Base-by-base conservation (phyloP, 1,284 basidiomycete species). In the Tranzscheliella williamsii region DNA sequence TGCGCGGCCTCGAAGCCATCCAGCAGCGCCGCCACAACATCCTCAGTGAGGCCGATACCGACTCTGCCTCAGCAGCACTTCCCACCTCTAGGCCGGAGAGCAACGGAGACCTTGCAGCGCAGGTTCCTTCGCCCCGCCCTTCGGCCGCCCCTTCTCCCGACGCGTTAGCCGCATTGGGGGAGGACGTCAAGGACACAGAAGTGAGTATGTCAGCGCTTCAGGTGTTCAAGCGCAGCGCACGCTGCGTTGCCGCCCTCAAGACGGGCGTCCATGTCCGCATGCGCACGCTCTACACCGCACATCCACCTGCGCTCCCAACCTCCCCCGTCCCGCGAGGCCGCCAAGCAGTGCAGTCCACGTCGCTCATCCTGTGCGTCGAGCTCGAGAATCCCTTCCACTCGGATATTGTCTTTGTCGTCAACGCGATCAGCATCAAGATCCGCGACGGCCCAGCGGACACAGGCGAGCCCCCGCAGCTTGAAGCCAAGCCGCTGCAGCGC, bases 181-280 rank as follows among this genome's bases (percentile, higher is more conserved):
- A 27, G 7, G 36, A 15, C 7, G 2, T 11, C 13, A 18, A 7
- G 35, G 21, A 18, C 20, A 15, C 32, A 24, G 23, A 24, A 27
- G 5, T 17, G 34, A 7, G 17, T 26, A 4, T 22, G 18, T 5
- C n/a, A 7, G 9, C 32, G 9, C n/a, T 33, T 6, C 44, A 37
- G 0, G 42, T 64, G 21, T 54, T 44, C 55, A 64, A 64, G 37
- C 50, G 61, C 15, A 64, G 55, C 45, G 42, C 51, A n/a, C 24
- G 61, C 13, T 20, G 37, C 5, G 23, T 64, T 20, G 17, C 55
- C 13, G 45, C 51, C 12, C 50, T 64, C 37, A 58, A 55, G 27
- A 54, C 50, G 4, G 61, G 55, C 2, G 46, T 64, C 43, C 50
- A 53, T 16, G 66, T 69, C 5, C 57, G 63, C 23, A 67, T 71